Evolutionary conservation across 2,329 filamentous ascomycete species (phyloP).

Genomic region (Arthrobotrys sphaeroides): DNA sequence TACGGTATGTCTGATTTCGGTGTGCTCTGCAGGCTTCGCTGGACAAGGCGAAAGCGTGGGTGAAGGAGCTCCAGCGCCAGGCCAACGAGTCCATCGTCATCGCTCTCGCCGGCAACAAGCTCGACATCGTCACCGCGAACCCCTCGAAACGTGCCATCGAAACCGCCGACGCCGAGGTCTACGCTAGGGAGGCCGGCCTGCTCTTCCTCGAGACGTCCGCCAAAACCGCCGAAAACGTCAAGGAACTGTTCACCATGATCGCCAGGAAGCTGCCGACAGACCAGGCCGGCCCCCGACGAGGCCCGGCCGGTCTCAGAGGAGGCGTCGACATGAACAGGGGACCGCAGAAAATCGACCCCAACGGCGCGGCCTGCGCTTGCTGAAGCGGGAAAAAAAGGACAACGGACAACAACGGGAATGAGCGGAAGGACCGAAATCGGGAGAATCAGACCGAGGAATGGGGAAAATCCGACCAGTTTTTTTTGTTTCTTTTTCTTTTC

Average conservation of each 20-base stretch:
- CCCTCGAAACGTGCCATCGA: slow-evolving; percentile 94
- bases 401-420: background rate
- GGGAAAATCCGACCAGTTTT: slow-evolving; percentile 17
- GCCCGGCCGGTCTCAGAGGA: slow-evolving; percentile 61
- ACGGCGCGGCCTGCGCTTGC: slow-evolving; percentile 36
- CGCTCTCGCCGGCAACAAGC: slow-evolving; percentile 95
- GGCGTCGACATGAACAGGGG: slow-evolving; percentile 71
- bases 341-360: slow-evolving; percentile 16
- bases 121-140: slow-evolving; percentile 92
- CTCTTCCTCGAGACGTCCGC: slow-evolving; percentile 99
- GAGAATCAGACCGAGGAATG: slow-evolving; percentile 5
- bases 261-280: slow-evolving; percentile 97
- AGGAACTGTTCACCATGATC: slow-evolving; percentile 94
- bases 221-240: slow-evolving; percentile 95
- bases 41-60: slow-evolving; percentile 99
- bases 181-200: slow-evolving; percentile 89
- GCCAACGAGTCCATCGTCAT: slow-evolving; percentile 99
- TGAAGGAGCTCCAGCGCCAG: slow-evolving; percentile 97
- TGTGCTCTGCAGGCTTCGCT: slow-evolving; percentile 77
- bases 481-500: background rate
- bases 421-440: slow-evolving; percentile 15
- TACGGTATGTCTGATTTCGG: slow-evolving; percentile 32
- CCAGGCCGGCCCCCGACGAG: slow-evolving; percentile 81
- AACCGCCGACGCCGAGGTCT: slow-evolving; percentile 90
- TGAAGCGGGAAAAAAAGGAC: too few species aligned